phyloP scores from a whole-genome alignment of 2,329 filamentous ascomycete genomes.

The Apiospora saccharicola region DNA sequence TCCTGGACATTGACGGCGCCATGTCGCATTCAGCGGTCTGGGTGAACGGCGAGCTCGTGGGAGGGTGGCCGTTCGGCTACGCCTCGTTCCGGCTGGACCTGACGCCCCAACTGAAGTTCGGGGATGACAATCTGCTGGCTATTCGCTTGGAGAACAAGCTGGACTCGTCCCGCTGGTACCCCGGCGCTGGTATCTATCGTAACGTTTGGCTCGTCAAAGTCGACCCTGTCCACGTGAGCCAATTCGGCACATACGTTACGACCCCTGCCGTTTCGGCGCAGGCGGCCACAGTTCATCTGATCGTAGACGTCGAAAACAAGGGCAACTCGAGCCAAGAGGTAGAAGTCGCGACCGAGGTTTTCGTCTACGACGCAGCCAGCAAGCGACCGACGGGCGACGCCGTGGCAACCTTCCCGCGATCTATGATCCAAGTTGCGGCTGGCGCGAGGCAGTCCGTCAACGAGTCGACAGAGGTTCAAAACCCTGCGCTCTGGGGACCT shows the following conservation, averaged over 20 bases:
- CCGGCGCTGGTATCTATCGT: slow-evolving; percentile 60
- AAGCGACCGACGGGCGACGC: slow-evolving; percentile 39
- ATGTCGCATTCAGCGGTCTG: slow-evolving; percentile 61
- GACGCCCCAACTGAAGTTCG: slow-evolving; percentile 49
- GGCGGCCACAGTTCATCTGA: slow-evolving; percentile 53
- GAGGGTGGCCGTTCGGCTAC: slow-evolving; percentile 61
- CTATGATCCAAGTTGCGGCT: slow-evolving; percentile 38
- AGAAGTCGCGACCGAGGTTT: slow-evolving; percentile 50
- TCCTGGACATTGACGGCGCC: slow-evolving; percentile 52
- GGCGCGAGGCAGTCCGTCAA: slow-evolving; percentile 45
- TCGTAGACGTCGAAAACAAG: slow-evolving; percentile 56
- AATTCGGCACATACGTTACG: slow-evolving; percentile 58
- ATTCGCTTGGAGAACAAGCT: slow-evolving; percentile 59
- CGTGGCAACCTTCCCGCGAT: slow-evolving; percentile 44
- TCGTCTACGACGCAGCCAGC: slow-evolving; percentile 45
- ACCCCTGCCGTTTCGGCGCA: slow-evolving; percentile 52
- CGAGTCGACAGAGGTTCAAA: slow-evolving; percentile 43
- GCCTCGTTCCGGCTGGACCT: slow-evolving; percentile 59
- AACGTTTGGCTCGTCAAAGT: slow-evolving; percentile 62
- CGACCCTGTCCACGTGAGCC: slow-evolving; percentile 53
- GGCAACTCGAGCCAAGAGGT: slow-evolving; percentile 42
- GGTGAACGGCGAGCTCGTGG: slow-evolving; percentile 57
- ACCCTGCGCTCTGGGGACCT: slow-evolving; percentile 58
- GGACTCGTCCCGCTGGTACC: slow-evolving; percentile 61
- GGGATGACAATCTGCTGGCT: slow-evolving; percentile 51